These are phyloP conservation scores for Nakazawaea ernobii DNA, from an alignment of 805 yeast species.

Conservation along the genomic window DNA sequence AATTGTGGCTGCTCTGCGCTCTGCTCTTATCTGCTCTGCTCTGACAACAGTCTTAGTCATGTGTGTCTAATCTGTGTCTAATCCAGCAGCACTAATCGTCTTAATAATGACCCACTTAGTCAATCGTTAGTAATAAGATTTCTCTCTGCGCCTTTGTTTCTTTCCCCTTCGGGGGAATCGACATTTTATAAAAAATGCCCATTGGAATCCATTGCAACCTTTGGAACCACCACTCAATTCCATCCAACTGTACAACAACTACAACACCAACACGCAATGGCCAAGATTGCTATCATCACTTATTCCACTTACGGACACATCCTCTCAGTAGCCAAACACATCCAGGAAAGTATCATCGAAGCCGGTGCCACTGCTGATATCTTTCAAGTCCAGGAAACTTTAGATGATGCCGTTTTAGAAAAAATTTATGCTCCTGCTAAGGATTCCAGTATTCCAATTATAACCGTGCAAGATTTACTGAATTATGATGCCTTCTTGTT, in stretches of 20 bases:
- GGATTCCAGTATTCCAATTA: conserved; percentile 46
- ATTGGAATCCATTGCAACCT: no score
- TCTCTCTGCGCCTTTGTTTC: not conserved
- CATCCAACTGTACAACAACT: no score
- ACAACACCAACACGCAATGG: conserved; percentile 12
- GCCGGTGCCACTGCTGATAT: conserved; percentile 68
- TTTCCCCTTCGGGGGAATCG: not conserved
- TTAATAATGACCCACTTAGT: not conserved
- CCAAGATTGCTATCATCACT: conserved; percentile 18
- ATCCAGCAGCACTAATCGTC: no score
- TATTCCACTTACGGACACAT: conserved; percentile 83
- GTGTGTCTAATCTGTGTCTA: no score
- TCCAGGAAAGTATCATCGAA: conserved; percentile 55
- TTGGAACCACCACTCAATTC: no score
- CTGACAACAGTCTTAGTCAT: no score
- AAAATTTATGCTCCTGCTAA: conserved; percentile 63
- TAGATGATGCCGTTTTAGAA: conserved; percentile 52
- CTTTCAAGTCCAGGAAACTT: conserved; percentile 77
- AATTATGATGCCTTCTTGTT: conserved; percentile 73
- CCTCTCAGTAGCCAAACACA: conserved; percentile 61
- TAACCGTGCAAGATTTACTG: conserved; percentile 47
- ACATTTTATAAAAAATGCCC: no score
- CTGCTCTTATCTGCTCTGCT: not conserved
- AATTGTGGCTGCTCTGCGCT: not conserved
- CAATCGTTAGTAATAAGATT: not conserved